phyloP scores from a whole-genome alignment of 176 grass and related monocot species.

The Microstegium vimineum region DNA sequence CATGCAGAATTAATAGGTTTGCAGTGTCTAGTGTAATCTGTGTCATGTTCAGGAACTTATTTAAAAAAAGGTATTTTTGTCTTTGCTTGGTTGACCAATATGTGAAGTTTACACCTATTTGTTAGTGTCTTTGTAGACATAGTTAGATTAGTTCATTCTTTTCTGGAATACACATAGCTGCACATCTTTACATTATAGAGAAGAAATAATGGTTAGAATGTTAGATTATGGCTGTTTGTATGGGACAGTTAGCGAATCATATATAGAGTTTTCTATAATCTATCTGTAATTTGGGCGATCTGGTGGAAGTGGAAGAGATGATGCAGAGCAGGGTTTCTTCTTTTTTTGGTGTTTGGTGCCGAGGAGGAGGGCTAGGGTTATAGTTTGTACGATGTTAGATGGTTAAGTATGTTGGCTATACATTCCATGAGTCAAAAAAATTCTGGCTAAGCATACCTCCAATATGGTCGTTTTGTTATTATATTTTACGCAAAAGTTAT shows the following conservation, averaged over 20 bases:
- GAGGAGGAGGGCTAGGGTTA: neutral
- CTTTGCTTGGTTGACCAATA: too few relatives aligned
- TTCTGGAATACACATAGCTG: neutral
- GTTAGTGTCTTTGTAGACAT: neutral
- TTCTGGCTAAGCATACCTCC: neutral
- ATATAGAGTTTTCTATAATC: neutral
- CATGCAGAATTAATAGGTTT: constrained; percentile 23
- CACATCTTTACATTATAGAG: neutral
- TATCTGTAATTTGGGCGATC: neutral
- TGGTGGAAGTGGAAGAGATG: neutral
- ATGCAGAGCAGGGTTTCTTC: neutral
- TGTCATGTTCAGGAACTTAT: neutral
- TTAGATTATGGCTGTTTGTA: neutral
- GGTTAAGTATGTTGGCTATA: neutral
- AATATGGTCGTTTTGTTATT: constrained; percentile 14
- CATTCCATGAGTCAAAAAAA: neutral
- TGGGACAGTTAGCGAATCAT: neutral
- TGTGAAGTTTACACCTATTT: too few relatives aligned
- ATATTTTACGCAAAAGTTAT: neutral
- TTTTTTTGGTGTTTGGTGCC: neutral
- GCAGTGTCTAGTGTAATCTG: neutral
- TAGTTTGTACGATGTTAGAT: neutral
- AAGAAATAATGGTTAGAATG: too few relatives aligned
- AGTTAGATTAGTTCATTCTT: neutral
- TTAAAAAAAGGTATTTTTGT: too few relatives aligned